phyloP scores from a whole-genome alignment of 805 yeast genomes.

The Metschnikowia aberdeeniae region DNA sequence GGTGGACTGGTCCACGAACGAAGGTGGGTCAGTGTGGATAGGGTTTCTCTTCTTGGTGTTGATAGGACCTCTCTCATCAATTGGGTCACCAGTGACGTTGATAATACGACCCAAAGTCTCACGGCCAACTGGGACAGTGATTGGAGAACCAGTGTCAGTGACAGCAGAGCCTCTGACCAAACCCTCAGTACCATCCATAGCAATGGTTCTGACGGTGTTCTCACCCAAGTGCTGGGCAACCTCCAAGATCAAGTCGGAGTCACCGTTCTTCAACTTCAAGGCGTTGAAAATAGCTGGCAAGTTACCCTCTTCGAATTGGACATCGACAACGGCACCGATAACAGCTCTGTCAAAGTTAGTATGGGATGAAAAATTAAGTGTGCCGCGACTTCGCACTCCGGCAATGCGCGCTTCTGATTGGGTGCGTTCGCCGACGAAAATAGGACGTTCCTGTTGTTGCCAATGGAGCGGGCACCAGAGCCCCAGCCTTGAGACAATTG shows the following conservation, averaged over 20 bases:
- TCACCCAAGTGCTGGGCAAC: conserved; percentile 99
- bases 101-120: conserved; percentile 98
- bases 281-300: conserved; percentile 98
- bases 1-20: conserved; percentile 95
- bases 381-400: conserved; percentile 5
- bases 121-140: conserved; percentile 98
- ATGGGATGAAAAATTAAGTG: conserved; percentile 8
- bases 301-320: conserved; percentile 96
- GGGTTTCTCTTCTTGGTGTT: conserved; percentile 90
- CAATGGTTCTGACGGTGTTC: conserved; percentile 99
- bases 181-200: conserved; percentile 99
- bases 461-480: neutral
- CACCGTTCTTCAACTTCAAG: conserved; percentile 77
- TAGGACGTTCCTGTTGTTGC: neutral
- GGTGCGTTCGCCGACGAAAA: conserved; percentile 1
- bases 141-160: conserved; percentile 95
- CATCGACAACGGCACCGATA: conserved; percentile 99
- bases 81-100: conserved; percentile 99
- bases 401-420: conserved; percentile 10
- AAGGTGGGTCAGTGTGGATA: conserved; percentile 97
- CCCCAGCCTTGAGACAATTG: too few species aligned
- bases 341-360: conserved; percentile 68
- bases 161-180: conserved; percentile 95
- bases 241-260: conserved; percentile 85
- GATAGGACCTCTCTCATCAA: conserved; percentile 99